Base-by-base conservation (phyloP, 129 eudicot species). In the Calendula officinalis region DNA sequence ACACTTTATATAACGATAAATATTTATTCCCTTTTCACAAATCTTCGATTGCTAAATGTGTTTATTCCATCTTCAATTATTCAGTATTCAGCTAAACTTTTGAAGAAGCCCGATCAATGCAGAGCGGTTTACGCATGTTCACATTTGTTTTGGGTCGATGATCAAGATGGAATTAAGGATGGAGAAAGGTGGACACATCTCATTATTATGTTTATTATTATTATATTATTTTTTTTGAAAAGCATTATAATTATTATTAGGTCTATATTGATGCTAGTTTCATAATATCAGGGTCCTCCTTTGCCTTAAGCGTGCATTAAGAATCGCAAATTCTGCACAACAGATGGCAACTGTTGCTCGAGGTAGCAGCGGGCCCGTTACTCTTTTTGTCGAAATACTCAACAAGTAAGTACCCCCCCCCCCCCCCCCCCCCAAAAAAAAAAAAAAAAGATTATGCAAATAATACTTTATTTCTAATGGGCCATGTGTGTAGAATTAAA, bases 301-400 rank as follows among this genome's bases (percentile, higher is more conserved):
- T 56, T 92, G 99, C 78, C 88, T 92, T 37, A 92, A 92, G 75
- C 95, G 99, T 53, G 84, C 99, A 22, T 70, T 92, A 63, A 83
- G 99, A 82, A 92, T 92, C 5, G 99, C 99, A 78, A 88, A 86
- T 80, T 96, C 99, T 61, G 99, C 99, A 46, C 99, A 92, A 61
- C 99, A 92, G 73, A 88, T 88, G 95, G 91, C 96, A n/a, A 92
- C 45, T 82, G 99, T 82, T 70, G 79, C 99, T n/a, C 85, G 99
- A 62, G 99, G 99, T 52, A 92, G 90, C 81, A 86, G 96, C 55
- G 99, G 99, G 43, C 95, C 99, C 5, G 89, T 92, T 38, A 88
- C 96, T 14, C 86, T 92, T 60, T 88, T 92, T 64, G 99, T 92
- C 52, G 99, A 92, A 78, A 92, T 92, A 75, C 83, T 92, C 27